Percentiles rank a stretch among this genome's conserved stretches.
These are phyloP conservation scores for Bruguiera gymnorhiza DNA, from an alignment of 345 rosid species.

Conservation along the genomic window DNA sequence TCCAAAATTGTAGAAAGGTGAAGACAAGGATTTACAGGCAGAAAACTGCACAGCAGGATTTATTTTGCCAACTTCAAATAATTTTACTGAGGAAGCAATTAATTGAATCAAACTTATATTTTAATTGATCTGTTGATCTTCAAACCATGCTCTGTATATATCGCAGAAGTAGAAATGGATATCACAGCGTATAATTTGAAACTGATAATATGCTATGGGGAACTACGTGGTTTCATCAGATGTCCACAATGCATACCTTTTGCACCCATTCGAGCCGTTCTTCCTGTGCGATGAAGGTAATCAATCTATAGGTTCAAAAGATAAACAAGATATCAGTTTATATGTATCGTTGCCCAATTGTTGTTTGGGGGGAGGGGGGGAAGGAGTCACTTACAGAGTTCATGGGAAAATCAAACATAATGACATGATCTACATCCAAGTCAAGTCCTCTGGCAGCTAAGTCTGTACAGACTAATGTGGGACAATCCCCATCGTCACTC, in stretches of 20 bases:
- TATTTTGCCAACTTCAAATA: background rate
- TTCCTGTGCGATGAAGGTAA: slow-evolving; percentile 93
- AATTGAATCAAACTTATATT: background rate
- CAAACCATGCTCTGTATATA: background rate
- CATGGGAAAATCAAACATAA: slow-evolving; percentile 90
- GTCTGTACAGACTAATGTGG: slow-evolving; percentile 92
- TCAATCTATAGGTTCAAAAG: slow-evolving; percentile 53
- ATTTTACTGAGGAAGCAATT: background rate
- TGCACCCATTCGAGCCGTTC: slow-evolving; percentile 99
- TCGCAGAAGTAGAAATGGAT: background rate
- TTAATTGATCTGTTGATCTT: background rate
- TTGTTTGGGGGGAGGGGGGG: too few relatives aligned
- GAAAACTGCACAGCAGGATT: background rate
- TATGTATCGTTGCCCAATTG: too few relatives aligned
- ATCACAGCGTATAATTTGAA: background rate
- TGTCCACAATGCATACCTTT: slow-evolving; percentile 50
- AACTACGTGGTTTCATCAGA: background rate
- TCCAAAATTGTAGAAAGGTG: background rate
- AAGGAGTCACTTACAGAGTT: slow-evolving; percentile 65
- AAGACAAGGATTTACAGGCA: background rate
- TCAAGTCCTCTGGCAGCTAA: slow-evolving; percentile 95
- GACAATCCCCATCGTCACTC: slow-evolving; percentile 84
- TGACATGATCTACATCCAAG: slow-evolving; percentile 83
- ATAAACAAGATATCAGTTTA: slow-evolving; percentile 1
- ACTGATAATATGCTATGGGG: background rate